Evolutionary conservation across 306 rosid species (phyloP), one percentile per base, ranked within the genome.

Genomic region (Sechiopsis laciniata): DNA sequence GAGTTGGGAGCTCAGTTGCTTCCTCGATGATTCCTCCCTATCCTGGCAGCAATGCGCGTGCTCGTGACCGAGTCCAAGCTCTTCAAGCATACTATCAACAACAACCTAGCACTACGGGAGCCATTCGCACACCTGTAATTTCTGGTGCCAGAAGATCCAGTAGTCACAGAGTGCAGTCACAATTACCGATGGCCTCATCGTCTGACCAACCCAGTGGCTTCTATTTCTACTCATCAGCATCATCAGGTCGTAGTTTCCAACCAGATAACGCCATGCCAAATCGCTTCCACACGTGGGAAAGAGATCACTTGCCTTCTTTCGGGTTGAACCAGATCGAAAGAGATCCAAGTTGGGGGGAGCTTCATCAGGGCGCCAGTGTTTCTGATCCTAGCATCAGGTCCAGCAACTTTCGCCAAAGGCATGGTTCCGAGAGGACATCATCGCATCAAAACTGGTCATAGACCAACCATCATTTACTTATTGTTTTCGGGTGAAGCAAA

Each of bases 11-110:
- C 84, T 85, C 92, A 35, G 92, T 86, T 46, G 82, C 88, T n/a
- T 86, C 99, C 20, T 84, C 99, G 53, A 87, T 95, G 96, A 85
- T 89, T 71, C 92, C 95, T 79, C 95, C 95, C 73, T 95, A 95
- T 79, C 96, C 88, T 16, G 96, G 99, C 21, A 91, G 96, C 89
- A 95, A 86, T 88, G 97, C 97, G 12, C 88, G 97, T 42, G 82
- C 95, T 45, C 97, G 85, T 21, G 96, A 88, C 68, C 85, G 99
- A 82, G 99, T 85, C 37, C 97, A 95, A 80, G 99, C 99, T 59
- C 96, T 91, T 35, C 97, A 95, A 82, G 99, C 97, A 17, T 95
- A 95, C 74, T 91, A 95, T 85, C 99, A 91, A 69, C 48, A 42
- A 42, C 95, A 86, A 73, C 96, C 95, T 16, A 80, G 83, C 45